These are phyloP conservation scores for Paracoccidioides lutzii DNA, from an alignment of 2,329 filamentous ascomycete genomes.

Conservation along the genomic window DNA sequence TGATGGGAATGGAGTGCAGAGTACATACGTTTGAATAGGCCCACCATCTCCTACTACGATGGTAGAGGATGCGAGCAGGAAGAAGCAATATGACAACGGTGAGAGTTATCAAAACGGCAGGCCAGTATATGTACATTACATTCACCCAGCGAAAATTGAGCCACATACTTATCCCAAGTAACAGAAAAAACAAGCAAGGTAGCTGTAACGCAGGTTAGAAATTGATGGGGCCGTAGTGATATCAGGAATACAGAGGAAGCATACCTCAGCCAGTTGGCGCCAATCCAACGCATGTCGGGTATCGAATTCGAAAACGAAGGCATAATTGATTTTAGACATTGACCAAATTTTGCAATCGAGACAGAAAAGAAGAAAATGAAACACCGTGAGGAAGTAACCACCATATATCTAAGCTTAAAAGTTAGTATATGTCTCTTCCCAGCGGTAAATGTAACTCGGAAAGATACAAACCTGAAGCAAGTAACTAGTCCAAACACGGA, in stretches of 20 bases:
- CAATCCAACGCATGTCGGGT: constrained; percentile 75
- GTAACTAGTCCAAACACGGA: constrained; percentile 49
- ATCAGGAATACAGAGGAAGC: constrained; percentile 8
- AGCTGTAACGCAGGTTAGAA: constrained; percentile 36
- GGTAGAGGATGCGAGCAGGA: constrained; percentile 60
- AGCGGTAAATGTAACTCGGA: background rate
- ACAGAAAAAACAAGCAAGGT: constrained; percentile 67
- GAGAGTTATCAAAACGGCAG: constrained; percentile 62
- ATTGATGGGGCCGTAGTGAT: background rate
- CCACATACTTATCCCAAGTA: constrained; percentile 69
- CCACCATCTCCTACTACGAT: constrained; percentile 72
- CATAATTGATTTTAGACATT: constrained; percentile 79
- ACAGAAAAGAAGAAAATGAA: constrained; percentile 73
- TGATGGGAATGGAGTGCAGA: background rate
- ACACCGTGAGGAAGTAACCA: constrained; percentile 75
- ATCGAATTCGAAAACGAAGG: constrained; percentile 95
- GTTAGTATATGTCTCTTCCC: constrained; percentile 14
- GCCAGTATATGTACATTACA: constrained; percentile 71
- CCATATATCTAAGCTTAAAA: constrained; percentile 57
- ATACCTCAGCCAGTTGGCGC: constrained; percentile 65
- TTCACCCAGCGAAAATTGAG: constrained; percentile 68
- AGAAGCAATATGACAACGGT: constrained; percentile 59
- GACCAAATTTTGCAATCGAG: constrained; percentile 76
- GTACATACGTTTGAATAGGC: constrained; percentile 67
- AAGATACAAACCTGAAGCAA: constrained; percentile 47